Evolutionary conservation across 805 yeast species (phyloP).

Genomic region (Ogataea nitratoaversa): DNA sequence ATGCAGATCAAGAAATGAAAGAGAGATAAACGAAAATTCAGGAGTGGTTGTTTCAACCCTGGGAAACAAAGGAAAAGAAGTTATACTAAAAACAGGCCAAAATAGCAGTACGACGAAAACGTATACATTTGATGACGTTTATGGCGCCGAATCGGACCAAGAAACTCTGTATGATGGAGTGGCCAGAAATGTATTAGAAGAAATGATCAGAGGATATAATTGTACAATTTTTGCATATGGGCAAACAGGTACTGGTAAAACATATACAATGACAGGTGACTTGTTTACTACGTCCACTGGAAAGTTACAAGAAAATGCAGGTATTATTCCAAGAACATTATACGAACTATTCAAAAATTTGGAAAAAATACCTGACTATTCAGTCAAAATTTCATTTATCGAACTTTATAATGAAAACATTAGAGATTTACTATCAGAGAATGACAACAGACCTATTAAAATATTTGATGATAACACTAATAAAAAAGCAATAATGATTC

Average conservation of each 20-base stretch:
- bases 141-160: constrained; percentile 81
- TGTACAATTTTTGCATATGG: constrained; percentile 75
- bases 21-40: constrained; percentile 54
- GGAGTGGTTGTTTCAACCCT: constrained; percentile 56
- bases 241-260: constrained; percentile 89
- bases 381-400: constrained; percentile 74
- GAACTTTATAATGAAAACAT: constrained; percentile 88
- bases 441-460: constrained; percentile 45
- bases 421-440: constrained; percentile 55
- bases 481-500: constrained; percentile 44
- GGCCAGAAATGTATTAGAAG: constrained; percentile 60
- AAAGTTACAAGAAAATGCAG: constrained; percentile 46
- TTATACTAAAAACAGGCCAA: constrained; percentile 29
- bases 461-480: constrained; percentile 46
- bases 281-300: constrained; percentile 33
- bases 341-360: constrained; percentile 51
- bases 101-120: constrained; percentile 38
- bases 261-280: constrained; percentile 75
- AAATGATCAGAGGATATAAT: constrained; percentile 68
- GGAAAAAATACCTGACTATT: constrained; percentile 45
- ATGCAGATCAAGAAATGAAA: constrained; percentile 56
- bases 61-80: constrained; percentile 43
- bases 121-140: constrained; percentile 73
- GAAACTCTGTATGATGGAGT: constrained; percentile 58
- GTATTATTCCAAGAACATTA: constrained; percentile 59